Evolutionary conservation across 78 protist genomes (phyloP).

Genomic region (Tieghemostelium lacteum): DNA sequence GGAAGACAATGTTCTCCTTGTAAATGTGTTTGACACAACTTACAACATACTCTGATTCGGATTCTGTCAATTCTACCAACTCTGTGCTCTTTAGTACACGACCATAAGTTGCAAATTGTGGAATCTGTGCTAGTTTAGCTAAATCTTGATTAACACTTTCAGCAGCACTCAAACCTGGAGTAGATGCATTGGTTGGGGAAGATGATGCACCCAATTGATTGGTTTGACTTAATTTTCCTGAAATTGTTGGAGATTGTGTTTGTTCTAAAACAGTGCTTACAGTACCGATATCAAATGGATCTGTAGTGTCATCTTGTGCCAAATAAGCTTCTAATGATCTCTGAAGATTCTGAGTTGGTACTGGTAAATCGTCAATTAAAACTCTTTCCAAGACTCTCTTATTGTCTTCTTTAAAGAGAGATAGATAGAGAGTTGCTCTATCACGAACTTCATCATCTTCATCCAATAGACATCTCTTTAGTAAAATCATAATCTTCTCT

Average conservation of each 20-base stretch:
- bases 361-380: conserved; percentile 50
- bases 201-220: background rate
- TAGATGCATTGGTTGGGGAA: background rate
- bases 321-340: conserved; percentile 31
- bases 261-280: conserved; percentile 37
- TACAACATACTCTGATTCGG: conserved; percentile 96
- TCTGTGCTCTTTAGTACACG: conserved; percentile 70
- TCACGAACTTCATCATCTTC: conserved; percentile 97
- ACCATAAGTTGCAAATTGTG: conserved; percentile 90
- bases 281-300: conserved; percentile 54
- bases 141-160: background rate
- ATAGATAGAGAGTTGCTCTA: conserved; percentile 87
- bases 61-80: conserved; percentile 91
- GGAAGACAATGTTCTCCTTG: conserved; percentile 87
- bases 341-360: conserved; percentile 41
- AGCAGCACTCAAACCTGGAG: conserved; percentile 15
- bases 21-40: conserved; percentile 90
- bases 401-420: conserved; percentile 58
- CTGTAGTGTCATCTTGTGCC: conserved; percentile 4
- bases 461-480: conserved; percentile 89
- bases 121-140: conserved; percentile 64
- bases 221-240: conserved; percentile 2
- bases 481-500: conserved; percentile 61
- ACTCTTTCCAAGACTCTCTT: background rate
- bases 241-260: conserved; percentile 20